Percentiles rank a stretch among this genome's conserved stretches.
phyloP scores from a whole-genome alignment of 1,284 basidiomycete genomes.

The Apiotrichum siamense region DNA sequence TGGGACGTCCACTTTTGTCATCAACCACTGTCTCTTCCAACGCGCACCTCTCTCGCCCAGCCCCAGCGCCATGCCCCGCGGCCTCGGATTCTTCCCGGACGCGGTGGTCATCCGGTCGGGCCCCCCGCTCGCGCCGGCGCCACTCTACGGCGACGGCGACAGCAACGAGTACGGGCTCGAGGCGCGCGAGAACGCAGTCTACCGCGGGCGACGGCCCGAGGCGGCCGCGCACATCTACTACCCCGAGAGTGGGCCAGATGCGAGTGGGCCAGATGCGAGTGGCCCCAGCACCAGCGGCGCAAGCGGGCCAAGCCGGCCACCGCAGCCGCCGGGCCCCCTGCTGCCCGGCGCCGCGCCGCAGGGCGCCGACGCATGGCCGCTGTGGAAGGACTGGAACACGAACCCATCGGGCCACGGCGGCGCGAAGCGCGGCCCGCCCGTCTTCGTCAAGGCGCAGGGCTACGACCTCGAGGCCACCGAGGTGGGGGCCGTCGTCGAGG shows the following conservation, averaged over 20 bases:
- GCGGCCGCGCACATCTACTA: no score
- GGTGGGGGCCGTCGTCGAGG: constrained; percentile 24
- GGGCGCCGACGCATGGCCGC: constrained; percentile 8
- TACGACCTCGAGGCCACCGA: constrained; percentile 15
- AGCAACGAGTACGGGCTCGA: neutral
- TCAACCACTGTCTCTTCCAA: neutral
- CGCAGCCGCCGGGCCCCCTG: neutral
- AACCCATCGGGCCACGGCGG: constrained; percentile 34
- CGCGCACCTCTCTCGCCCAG: neutral
- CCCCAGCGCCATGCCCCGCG: constrained; percentile 7
- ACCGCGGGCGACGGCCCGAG: no score
- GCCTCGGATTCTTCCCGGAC: constrained; percentile 23
- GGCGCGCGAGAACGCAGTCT: neutral
- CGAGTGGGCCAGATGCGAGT: no score
- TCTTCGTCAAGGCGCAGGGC: constrained; percentile 25
- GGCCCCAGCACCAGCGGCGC: no score
- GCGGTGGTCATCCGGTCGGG: constrained; percentile 28
- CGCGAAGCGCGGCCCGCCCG: constrained; percentile 20
- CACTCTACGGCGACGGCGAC: constrained; percentile 1
- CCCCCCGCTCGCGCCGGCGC: neutral
- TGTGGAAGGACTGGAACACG: constrained; percentile 40
- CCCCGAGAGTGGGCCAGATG: no score
- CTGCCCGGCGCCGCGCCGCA: neutral
- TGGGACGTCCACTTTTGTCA: neutral
- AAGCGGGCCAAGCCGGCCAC: no score